Evolutionary conservation across 306 rosid species (phyloP), one percentile per base, ranked within the genome.

Genomic region (Luffa aegyptiaca): DNA sequence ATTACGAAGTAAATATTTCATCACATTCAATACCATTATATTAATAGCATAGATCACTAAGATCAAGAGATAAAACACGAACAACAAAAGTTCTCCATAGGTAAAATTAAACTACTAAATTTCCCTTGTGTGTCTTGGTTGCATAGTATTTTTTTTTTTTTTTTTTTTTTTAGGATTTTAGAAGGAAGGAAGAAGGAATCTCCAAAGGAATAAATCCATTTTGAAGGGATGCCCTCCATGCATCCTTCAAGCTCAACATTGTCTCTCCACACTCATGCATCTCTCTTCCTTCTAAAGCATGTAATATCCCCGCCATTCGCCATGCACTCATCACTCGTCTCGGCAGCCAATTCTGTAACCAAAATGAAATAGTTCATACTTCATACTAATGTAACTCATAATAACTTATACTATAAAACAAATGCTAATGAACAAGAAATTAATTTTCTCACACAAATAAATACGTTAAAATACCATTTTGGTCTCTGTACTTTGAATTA

Each of bases 251-350:
- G 64, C 87, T 80, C 16, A 85, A 83, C 86, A 87, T 83, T 63
- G 31, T 37, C 3, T 89, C 55, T 3, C 94, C 94, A 31, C 92
- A 88, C 76, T 92, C 98, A 49, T 94, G 81, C 69, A 51, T 79
- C 0, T 90, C 79, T 96, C 96, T 89, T 12, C 79, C 91, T 86
- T 90, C 93, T 11, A 92, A 62, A 4, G 88, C 93, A 66, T 94
- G 98, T 71, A 94, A 8, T 79, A 92, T 90, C 68, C 96, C 97
- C 0, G 96, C 98, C 10, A 92, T 70, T 9, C 98, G 92, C 90
- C 92, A 89, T 0, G 91, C 97, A 71, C 96, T 94, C 93, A 92
- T 92, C 55, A 88, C 94, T 66, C 90, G 86, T 79, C 98, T 94
- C 78, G 97, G 94, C 26, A 94, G 69, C 98, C 97, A 94, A 36